A percentile compares a stretch with the other conserved stretches of the same genome.
phyloP scores from a whole-genome alignment of 345 rosid genomes.

The Hibiscus trionum region DNA sequence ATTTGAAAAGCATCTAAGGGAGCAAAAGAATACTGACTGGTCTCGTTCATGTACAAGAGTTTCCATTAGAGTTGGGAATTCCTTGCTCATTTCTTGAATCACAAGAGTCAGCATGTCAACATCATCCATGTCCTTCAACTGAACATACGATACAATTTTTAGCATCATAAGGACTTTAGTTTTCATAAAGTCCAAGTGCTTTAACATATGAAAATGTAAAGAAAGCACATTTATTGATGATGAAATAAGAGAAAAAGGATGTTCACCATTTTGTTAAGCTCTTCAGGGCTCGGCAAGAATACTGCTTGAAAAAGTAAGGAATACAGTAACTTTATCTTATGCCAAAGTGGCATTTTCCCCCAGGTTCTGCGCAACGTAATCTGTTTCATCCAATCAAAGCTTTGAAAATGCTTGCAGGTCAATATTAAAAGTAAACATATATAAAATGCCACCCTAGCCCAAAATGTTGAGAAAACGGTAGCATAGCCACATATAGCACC shows the following conservation, averaged over 20 bases:
- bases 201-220: not conserved
- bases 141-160: constrained; percentile 17
- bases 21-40: constrained; percentile 54
- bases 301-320: constrained; percentile 66
- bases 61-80: constrained; percentile 89
- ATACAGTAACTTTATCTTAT: constrained; percentile 61
- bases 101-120: constrained; percentile 93
- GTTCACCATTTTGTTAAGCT: constrained; percentile 72
- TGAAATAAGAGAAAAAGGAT: constrained; percentile 2
- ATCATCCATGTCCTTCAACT: constrained; percentile 92
- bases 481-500: not conserved
- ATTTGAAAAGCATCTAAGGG: not conserved
- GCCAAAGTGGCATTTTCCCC: constrained; percentile 90
- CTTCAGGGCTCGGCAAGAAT: constrained; percentile 71
- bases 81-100: constrained; percentile 97
- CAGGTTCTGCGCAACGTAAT: constrained; percentile 70
- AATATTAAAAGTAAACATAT: not conserved
- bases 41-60: constrained; percentile 95
- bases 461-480: not conserved
- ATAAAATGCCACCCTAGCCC: not conserved
- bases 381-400: constrained; percentile 33
- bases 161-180: not conserved
- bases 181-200: not conserved
- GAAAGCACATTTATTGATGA: not conserved
- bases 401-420: not conserved